phyloP scores from a whole-genome alignment of 768 basidiomycete species.

The Lentinula sp. region DNA sequence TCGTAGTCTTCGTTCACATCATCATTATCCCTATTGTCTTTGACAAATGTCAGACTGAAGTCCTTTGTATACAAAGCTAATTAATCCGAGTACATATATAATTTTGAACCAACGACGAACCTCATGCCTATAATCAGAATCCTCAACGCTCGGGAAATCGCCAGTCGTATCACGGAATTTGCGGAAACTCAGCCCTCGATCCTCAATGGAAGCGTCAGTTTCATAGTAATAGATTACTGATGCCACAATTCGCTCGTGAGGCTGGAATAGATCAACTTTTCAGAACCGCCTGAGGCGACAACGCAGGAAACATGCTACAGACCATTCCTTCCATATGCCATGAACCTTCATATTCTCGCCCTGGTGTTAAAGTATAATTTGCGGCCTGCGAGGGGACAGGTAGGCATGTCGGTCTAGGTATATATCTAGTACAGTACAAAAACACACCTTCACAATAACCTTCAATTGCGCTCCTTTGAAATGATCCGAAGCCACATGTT shows the following conservation, averaged over 20 bases:
- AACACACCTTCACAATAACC: slow-evolving; percentile 5
- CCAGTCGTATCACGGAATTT: slow-evolving; percentile 26
- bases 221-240: slow-evolving; percentile 14
- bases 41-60: neutral
- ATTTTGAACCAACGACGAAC: neutral
- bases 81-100: neutral
- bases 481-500: neutral
- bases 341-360: slow-evolving; percentile 11
- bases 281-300: neutral
- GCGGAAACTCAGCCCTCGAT: slow-evolving; percentile 11
- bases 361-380: slow-evolving; percentile 12
- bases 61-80: neutral
- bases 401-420: too few relatives aligned
- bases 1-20: neutral
- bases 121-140: slow-evolving; percentile 24
- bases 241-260: slow-evolving; percentile 13
- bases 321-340: slow-evolving; percentile 17
- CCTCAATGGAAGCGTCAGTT: slow-evolving; percentile 7
- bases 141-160: slow-evolving; percentile 61
- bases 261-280: neutral
- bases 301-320: neutral
- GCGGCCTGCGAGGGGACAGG: slow-evolving; percentile 8
- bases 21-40: neutral
- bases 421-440: neutral
- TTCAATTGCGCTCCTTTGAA: slow-evolving; percentile 4